These are phyloP conservation scores for Nicotiana noctiflora DNA, from an alignment of 257 asterid genomes.

Conservation along the genomic window DNA sequence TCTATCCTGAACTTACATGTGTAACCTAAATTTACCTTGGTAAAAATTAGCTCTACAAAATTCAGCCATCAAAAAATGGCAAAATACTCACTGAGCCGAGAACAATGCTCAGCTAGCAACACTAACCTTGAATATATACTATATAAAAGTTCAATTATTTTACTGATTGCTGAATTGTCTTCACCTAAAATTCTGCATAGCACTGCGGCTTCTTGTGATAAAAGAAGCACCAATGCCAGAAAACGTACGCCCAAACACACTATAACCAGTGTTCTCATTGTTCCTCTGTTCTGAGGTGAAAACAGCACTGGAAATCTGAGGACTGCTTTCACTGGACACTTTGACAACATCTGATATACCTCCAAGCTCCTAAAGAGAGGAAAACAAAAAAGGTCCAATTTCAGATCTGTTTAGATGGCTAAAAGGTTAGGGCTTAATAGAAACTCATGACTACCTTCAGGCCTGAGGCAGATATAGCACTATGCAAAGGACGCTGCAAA, in stretches of 20 bases:
- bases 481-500: slow-evolving; percentile 29
- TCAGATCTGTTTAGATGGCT: neutral
- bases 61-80: slow-evolving; percentile 18
- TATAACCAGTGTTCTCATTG: slow-evolving; percentile 23
- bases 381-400: neutral
- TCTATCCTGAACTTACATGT: neutral
- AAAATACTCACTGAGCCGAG: neutral
- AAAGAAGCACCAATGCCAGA: slow-evolving; percentile 28
- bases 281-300: slow-evolving; percentile 29
- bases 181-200: slow-evolving; percentile 39
- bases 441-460: slow-evolving; percentile 44
- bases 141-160: slow-evolving; percentile 3
- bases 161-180: slow-evolving; percentile 3
- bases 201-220: slow-evolving; percentile 49
- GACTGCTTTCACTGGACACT: slow-evolving; percentile 22
- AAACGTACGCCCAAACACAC: slow-evolving; percentile 32
- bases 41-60: slow-evolving; percentile 24
- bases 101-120: neutral
- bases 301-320: slow-evolving; percentile 18
- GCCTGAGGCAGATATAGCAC: slow-evolving; percentile 42
- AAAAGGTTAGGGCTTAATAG: neutral
- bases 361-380: slow-evolving; percentile 27
- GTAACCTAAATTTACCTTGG: slow-evolving; percentile 5
- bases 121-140: slow-evolving; percentile 14
- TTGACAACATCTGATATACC: slow-evolving; percentile 36